Conservation (phyloP, 768 basidiomycete genomes). For the Trametes punicea region DNA sequence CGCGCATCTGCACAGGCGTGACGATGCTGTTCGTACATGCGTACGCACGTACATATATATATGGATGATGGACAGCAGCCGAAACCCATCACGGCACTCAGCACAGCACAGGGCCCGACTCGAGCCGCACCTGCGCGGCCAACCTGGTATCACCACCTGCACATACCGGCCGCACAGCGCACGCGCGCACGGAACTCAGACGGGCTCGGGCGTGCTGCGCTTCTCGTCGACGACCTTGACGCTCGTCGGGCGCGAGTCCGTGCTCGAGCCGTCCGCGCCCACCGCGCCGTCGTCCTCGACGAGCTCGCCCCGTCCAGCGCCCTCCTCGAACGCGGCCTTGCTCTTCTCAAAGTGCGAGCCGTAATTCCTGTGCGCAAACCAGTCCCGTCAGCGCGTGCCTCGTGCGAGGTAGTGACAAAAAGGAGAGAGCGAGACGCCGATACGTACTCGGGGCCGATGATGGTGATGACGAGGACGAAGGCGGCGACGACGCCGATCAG, state of each 20-base stretch:
- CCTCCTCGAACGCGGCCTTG: constrained; percentile 76
- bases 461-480: constrained; percentile 70
- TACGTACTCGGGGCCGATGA: constrained; percentile 79
- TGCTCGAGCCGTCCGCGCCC: neutral
- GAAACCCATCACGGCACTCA: too few species aligned
- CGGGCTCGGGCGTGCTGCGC: constrained; percentile 17
- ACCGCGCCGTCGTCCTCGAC: constrained; percentile 27
- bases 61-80: neutral
- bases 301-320: constrained; percentile 53
- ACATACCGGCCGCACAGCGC: too few species aligned
- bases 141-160: too few species aligned
- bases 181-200: too few species aligned
- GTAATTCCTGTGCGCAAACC: constrained; percentile 26
- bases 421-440: neutral
- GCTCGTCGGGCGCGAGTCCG: constrained; percentile 19
- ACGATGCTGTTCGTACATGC: neutral
- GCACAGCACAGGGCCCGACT: too few species aligned
- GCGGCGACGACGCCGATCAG: constrained; percentile 80
- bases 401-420: too few species aligned
- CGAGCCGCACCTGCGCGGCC: too few species aligned
- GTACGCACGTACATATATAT: neutral
- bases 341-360: constrained; percentile 77
- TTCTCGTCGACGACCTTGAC: constrained; percentile 18
- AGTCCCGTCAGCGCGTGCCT: neutral
- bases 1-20: neutral